Evolutionary conservation across 202 grass and related monocot species (phyloP).

Genomic region (Thinopyrum obtusiflorum): DNA sequence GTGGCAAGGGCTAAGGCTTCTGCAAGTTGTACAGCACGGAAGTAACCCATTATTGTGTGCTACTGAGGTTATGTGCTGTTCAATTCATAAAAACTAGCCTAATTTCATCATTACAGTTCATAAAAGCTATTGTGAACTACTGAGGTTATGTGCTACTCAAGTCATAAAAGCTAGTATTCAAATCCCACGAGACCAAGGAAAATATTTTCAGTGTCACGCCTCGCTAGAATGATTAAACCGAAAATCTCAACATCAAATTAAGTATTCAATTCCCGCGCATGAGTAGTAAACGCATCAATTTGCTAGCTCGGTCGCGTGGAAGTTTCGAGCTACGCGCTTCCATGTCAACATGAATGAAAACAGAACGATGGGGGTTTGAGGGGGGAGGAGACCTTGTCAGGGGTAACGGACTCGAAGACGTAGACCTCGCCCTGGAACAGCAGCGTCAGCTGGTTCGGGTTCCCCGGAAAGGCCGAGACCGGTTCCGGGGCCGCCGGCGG

Average conservation of each 20-base stretch:
- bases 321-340: constrained; percentile 15
- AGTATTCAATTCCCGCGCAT: not conserved
- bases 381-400: constrained; percentile 55
- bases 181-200: not conserved
- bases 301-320: not conserved
- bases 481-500: constrained; percentile 18
- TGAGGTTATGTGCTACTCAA: not conserved
- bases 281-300: not conserved
- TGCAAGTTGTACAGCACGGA: not conserved
- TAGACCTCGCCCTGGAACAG: constrained; percentile 92
- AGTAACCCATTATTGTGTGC: not conserved
- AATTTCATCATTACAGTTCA: not conserved
- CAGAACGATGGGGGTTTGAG: not conserved
- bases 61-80: not conserved
- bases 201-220: not conserved
- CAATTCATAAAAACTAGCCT: not conserved
- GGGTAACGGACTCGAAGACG: constrained; percentile 88
- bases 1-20: not conserved
- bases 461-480: constrained; percentile 35
- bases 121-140: not conserved
- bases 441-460: constrained; percentile 73
- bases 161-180: not conserved
- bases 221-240: not conserved
- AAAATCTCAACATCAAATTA: not conserved
- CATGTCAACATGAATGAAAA: not conserved